Conservation (phyloP, 2,329 filamentous ascomycete genomes). For the Sordariomycetes sp. region DNA sequence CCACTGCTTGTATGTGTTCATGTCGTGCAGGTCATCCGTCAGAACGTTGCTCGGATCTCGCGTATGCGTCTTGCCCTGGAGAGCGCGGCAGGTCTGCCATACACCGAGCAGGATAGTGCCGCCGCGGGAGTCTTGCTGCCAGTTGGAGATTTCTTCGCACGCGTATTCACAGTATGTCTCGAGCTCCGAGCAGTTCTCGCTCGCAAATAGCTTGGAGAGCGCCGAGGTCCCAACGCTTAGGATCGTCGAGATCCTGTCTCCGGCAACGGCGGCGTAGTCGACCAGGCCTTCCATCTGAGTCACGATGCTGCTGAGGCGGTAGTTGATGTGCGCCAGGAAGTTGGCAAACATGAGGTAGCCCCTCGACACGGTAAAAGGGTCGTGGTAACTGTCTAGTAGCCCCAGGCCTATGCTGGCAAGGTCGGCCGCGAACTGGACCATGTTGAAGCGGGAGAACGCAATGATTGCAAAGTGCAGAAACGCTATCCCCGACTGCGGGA, state of each 20-base stretch:
- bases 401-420: slow-evolving; percentile 49
- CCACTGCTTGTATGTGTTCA: slow-evolving; percentile 46
- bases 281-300: slow-evolving; percentile 50
- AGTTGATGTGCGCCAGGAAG: slow-evolving; percentile 58
- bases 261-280: slow-evolving; percentile 51
- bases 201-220: slow-evolving; percentile 54
- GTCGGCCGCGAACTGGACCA: slow-evolving; percentile 54
- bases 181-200: slow-evolving; percentile 54
- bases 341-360: slow-evolving; percentile 56
- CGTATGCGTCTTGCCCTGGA: slow-evolving; percentile 59
- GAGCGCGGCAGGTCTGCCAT: slow-evolving; percentile 52
- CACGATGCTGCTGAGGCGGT: slow-evolving; percentile 44
- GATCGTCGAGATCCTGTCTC: slow-evolving; percentile 59
- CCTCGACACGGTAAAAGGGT: slow-evolving; percentile 52
- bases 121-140: slow-evolving; percentile 58
- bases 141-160: slow-evolving; percentile 62
- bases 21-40: slow-evolving; percentile 54
- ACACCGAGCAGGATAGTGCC: slow-evolving; percentile 55
- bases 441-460: slow-evolving; percentile 55
- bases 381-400: slow-evolving; percentile 48
- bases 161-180: slow-evolving; percentile 59
- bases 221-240: slow-evolving; percentile 57
- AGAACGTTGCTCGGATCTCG: slow-evolving; percentile 41
- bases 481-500: slow-evolving; percentile 55
- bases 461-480: slow-evolving; percentile 59